Base-by-base conservation (phyloP, 768 basidiomycete genomes). In the Mycena chlorophos region DNA sequence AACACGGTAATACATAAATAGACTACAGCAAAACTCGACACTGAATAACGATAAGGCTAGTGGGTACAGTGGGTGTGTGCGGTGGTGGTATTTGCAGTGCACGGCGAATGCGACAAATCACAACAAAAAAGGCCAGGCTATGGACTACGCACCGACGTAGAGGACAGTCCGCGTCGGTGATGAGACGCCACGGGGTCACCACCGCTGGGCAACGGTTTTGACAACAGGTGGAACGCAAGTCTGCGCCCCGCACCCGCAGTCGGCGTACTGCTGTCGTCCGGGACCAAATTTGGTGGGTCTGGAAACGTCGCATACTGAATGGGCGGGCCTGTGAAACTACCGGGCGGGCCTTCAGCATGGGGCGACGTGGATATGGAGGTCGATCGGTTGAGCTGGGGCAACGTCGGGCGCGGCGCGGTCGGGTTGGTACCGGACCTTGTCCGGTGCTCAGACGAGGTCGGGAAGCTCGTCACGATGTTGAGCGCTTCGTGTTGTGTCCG, bases 281-380 rank as follows among this genome's bases (percentile, higher is more conserved):
- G 66, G 31, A 70, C 66, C 43, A 65, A n/a, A n/a, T n/a, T 58
- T 51, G 85, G 86, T 51, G 88, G 88, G 54, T 86, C 86, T 20
- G 86, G 87, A 59, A 89, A 88, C 55, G 78, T 78, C 16, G 88
- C 85, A 70, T 85, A 89, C 58, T 86, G 85, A 52, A 79, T 80
- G 46, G 88, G 77, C 30, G 88, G 87, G 3, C 88, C 88, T n/a
- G 74, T 75, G 59, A 77, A 86, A 47, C 69, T 74, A 65, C 80
- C 81, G 26, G 74, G 63, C 48, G 45, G 45, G 6, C 83, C 83
- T 62, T 78, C 77, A 38, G 73, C 69, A 53, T 73, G 75, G 25
- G 76, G 69, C 47, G 79, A 78, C 39, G 76, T 78, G 29, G 86
- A 85, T 13, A 78, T 81, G n/a, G 83, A 87, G 19, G 80, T 81